Base-by-base conservation (phyloP, 2,329 filamentous ascomycete species). In the Penicillium sp. region DNA sequence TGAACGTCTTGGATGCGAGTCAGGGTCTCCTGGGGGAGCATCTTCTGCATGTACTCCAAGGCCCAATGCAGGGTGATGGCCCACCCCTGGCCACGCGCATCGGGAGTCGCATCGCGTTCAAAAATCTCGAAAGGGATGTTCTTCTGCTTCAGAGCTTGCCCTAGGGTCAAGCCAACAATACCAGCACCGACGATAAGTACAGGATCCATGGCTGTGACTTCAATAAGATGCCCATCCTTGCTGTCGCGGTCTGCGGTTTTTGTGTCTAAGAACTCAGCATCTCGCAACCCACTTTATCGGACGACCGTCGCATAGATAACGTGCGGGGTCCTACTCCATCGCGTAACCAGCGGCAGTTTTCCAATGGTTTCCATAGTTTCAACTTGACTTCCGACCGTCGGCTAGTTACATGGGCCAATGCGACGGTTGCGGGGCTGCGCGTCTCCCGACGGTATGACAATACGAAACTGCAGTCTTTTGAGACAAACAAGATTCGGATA, bases 61-160 rank as follows among this genome's bases (percentile, higher is more conserved):
- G 59, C 63, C 63, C 63, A 66, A 42, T 66, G 63, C 1, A 66
- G 43, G 2, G 62, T 64, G 21, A 66, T 62, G 10, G 63, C 62
- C 63, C 62, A 66, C 9, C 65, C 65, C 32, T 68, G 65, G 6
- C 55, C 58, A 7, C 66, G 61, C 5, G 55, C 50, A 34, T 57
- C 43, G 13, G 61, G 58, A 13, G 49, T 60, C n/a, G 54, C 51
- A 54, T 69, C 67, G 20, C 65, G 62, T 24, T 69, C 67, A 49
- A 59, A 68, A 13, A 69, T 64, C 29, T 60, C 49, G 29, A 67
- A 69, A 26, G 67, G 64, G 24, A 69, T 68, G 12, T 59, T 58
- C 46, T 56, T 62, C 49, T 67, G 45, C 39, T 62, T 57, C 6
- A 66, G 40, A 0, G 62, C 61, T 30, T 66, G 63, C 4, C 55